Conservation (phyloP, 2,329 filamentous ascomycete species). For the Cercospora sesami region DNA sequence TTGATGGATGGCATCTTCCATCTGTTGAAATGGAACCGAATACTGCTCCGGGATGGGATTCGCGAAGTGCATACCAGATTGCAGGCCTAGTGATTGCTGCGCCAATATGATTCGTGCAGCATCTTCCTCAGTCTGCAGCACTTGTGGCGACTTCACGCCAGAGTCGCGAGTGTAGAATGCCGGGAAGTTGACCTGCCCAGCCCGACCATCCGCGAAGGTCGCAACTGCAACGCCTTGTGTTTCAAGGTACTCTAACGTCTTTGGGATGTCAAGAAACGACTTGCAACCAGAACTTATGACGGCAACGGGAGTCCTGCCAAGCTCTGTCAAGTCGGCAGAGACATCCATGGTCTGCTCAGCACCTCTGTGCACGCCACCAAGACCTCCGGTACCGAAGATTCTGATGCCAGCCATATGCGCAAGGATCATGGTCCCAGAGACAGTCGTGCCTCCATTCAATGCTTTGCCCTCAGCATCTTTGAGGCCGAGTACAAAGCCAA, state of each 20-base stretch:
- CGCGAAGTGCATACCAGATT: constrained; percentile 81
- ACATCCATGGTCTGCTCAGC: constrained; percentile 87
- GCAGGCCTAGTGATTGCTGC: constrained; percentile 69
- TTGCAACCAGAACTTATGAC: constrained; percentile 92
- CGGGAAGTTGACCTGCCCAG: constrained; percentile 76
- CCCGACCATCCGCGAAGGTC: constrained; percentile 82
- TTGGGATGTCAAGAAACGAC: constrained; percentile 88
- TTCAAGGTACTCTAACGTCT: constrained; percentile 79
- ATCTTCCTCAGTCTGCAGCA: constrained; percentile 72
- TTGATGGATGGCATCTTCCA: constrained; percentile 67
- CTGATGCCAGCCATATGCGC: constrained; percentile 83
- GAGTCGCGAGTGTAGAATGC: constrained; percentile 92
- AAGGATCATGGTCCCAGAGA: constrained; percentile 89
- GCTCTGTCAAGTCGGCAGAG: constrained; percentile 90
- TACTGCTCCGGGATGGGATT: constrained; percentile 77
- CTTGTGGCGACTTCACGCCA: constrained; percentile 73
- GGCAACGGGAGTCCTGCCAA: constrained; percentile 83
- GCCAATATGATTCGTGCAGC: constrained; percentile 87
- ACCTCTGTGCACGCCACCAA: constrained; percentile 90
- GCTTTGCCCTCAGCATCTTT: constrained; percentile 65
- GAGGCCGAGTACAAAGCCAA: constrained; percentile 77
- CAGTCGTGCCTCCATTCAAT: constrained; percentile 86
- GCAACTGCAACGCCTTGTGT: constrained; percentile 76
- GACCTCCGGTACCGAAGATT: constrained; percentile 90
- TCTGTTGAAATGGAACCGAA: constrained; percentile 69